Percentiles rank a stretch among this genome's conserved stretches.
Evolutionary conservation across 129 eudicot species (phyloP).

Genomic region (Lactuca sativa): DNA sequence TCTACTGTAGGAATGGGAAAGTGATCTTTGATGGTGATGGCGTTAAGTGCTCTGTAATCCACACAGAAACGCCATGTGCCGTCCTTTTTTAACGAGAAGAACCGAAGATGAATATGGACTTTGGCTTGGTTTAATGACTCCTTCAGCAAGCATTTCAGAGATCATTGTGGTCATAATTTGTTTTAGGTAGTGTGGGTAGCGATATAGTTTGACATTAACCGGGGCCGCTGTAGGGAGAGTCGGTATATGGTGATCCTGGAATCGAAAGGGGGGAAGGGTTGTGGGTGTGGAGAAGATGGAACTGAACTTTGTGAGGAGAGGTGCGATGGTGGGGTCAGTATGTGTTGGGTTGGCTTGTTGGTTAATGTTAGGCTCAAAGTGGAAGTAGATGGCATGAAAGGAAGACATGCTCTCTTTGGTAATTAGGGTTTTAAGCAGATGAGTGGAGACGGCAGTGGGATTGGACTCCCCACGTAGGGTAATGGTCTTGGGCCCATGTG

Average conservation of each 20-base stretch:
- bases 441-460: too few relatives aligned
- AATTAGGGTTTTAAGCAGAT: too few relatives aligned
- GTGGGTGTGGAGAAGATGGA: neutral
- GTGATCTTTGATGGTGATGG: neutral
- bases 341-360: too few relatives aligned
- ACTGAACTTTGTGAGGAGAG: too few relatives aligned
- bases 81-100: neutral
- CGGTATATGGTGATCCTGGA: neutral
- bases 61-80: neutral
- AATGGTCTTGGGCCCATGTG: too few relatives aligned
- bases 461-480: too few relatives aligned
- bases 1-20: conserved; percentile 1
- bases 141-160: neutral
- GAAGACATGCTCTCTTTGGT: too few relatives aligned
- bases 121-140: neutral
- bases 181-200: conserved; percentile 2
- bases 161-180: neutral
- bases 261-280: neutral
- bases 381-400: too few relatives aligned
- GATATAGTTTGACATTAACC: neutral
- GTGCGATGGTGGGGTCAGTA: too few relatives aligned
- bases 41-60: neutral
- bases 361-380: too few relatives aligned
- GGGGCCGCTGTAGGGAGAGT: neutral
- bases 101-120: neutral